A percentile compares a stretch with the other conserved stretches of the same genome.
Evolutionary conservation across 495 filamentous ascomycete species (phyloP).

Genomic region (Hypoxylon intermedium): DNA sequence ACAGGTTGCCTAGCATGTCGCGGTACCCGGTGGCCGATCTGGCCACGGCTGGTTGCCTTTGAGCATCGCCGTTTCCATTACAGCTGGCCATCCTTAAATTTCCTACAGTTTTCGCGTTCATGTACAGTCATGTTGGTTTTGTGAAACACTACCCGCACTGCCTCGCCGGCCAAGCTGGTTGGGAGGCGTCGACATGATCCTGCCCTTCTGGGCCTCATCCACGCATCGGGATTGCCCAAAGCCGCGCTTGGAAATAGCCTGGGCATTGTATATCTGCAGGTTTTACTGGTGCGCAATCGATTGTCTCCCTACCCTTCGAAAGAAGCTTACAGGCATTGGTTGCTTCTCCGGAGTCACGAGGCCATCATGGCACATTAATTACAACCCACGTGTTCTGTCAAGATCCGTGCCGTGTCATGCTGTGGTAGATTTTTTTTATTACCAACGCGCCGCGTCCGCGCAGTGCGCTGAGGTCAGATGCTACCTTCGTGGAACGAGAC

Average conservation of each 20-base stretch:
- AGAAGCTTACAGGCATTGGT: not conserved
- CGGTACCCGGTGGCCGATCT: conserved; percentile 35
- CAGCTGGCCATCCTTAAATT: conserved; percentile 32
- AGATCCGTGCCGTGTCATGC: conserved; percentile 4
- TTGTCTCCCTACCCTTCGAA: not conserved
- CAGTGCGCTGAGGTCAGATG: conserved; percentile 23
- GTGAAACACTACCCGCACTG: conserved; percentile 25
- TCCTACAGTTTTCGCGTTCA: conserved; percentile 25
- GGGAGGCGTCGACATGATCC: conserved; percentile 11
- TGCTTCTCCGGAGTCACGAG: not conserved
- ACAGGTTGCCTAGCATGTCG: conserved; percentile 30
- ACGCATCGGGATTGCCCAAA: not conserved
- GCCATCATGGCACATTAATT: not conserved
- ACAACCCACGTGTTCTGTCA: conserved; percentile 6
- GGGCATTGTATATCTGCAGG: not conserved
- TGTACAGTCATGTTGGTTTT: conserved; percentile 20
- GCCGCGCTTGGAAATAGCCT: not conserved
- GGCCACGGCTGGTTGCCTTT: conserved; percentile 33
- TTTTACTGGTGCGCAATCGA: not conserved
- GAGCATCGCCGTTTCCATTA: conserved; percentile 31
- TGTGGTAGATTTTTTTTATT: conserved; percentile 5
- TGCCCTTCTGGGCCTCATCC: not conserved
- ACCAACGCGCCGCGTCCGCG: not conserved
- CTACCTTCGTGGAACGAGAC: conserved; percentile 3
- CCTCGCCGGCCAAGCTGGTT: conserved; percentile 18